Evolutionary conservation across 345 rosid species (phyloP).

Genomic region (Populus pruinosa): DNA sequence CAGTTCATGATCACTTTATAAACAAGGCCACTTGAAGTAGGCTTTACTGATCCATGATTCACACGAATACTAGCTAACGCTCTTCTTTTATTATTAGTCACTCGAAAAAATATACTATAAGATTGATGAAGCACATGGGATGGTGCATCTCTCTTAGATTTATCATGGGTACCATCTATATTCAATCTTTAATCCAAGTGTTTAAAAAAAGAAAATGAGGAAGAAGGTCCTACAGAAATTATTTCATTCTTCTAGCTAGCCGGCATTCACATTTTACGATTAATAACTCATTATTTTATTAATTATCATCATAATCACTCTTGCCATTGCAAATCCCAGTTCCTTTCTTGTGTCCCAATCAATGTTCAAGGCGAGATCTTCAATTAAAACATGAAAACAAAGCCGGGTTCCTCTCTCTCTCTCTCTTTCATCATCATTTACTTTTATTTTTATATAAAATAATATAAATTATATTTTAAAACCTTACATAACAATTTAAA

Average conservation of each 20-base stretch:
- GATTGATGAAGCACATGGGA: conserved; percentile 40
- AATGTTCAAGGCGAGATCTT: background rate
- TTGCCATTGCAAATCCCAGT: background rate
- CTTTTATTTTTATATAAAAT: too few relatives aligned
- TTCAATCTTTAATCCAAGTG: conserved; percentile 9
- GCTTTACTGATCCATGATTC: conserved; percentile 31
- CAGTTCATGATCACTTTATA: conserved; percentile 4
- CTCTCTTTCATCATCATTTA: too few relatives aligned
- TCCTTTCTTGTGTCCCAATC: background rate
- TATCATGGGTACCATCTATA: conserved; percentile 1
- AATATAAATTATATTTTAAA: too few relatives aligned
- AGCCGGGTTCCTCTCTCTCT: background rate
- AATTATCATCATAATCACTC: background rate
- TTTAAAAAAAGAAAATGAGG: background rate
- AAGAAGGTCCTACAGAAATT: conserved; percentile 30
- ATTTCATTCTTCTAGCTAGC: conserved; percentile 24
- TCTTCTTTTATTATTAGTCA: conserved; percentile 4
- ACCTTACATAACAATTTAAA: rapidly evolving
- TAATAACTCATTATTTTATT: background rate
- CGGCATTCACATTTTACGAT: background rate
- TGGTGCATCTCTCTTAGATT: conserved; percentile 30
- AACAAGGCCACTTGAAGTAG: conserved; percentile 24
- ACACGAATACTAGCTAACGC: conserved; percentile 20
- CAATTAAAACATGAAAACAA: background rate
- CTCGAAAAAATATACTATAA: background rate